Evolutionary conservation across 352 stramenopile species (phyloP), one percentile per base, ranked within the genome.

Genomic region (Albugo laibachii): DNA sequence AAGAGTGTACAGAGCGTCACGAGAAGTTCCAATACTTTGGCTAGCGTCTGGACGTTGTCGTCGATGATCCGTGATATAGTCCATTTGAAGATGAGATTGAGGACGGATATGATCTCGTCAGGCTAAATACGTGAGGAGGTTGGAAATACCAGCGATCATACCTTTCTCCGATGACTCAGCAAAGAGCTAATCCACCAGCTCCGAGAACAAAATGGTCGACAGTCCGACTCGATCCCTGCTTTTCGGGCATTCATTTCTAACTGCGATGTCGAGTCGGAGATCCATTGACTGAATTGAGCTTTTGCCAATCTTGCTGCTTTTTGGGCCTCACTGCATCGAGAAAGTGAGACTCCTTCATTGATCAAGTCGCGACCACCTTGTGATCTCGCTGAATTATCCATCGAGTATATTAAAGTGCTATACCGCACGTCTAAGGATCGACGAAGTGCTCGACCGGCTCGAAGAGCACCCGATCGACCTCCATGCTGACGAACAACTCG

Each of bases 11-110:
- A 83, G 12, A 92, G 58, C 45, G 83, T 80, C 8, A 88, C 67
- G 8, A 91, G 48, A 2, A 91, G 63, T 39, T 92, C 77, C 2
- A 92, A 57, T 27, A 92, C 46, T 36, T 89, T 89, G 1, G 70
- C 74, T 13, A 89, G 61, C 0, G 73, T 76, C 54, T 92, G 77
- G 13, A 89, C 79, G 39, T 92, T 92, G 48, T 89, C 88, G 56
- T 92, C 79, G 8, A 89, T 75, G 42, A 92, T 69, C 8, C 79
- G 74, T 12, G 89, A 61, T 5, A 64, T 72, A 18, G 68, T 88
- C 79, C 79, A 92, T 57, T 92, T 92, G 34, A 92, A 59, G 12
- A 89, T 62, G 20, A 83, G 56, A 54, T 92, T 76, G 21, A 92
- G 51, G 14, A 62, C 72, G 13, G 61, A 54, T 10, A 86, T 50